Percentiles rank a stretch among this genome's conserved stretches.
These are phyloP conservation scores for Lepidium didymum DNA, from an alignment of 345 rosid genomes.

Conservation along the genomic window DNA sequence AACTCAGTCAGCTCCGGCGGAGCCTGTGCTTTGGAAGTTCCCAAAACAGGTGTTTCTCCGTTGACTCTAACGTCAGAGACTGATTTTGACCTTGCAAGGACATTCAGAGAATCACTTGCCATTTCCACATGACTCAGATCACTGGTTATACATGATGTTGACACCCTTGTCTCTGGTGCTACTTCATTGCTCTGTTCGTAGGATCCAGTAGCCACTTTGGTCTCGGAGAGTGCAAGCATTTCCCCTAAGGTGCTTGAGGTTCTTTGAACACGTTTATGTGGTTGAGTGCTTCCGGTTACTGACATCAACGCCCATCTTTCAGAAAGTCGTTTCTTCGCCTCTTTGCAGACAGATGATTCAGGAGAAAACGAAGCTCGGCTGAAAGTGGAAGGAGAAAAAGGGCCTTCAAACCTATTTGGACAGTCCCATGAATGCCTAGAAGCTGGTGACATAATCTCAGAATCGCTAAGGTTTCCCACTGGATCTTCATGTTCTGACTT, in stretches of 20 bases:
- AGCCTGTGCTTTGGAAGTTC: conserved; percentile 32
- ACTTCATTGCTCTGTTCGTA: conserved; percentile 33
- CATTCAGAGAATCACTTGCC: conserved; percentile 39
- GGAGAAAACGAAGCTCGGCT: conserved; percentile 81
- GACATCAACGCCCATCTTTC: conserved; percentile 98
- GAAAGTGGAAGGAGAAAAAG: conserved; percentile 58
- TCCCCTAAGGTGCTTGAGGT: conserved; percentile 91
- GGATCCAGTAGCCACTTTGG: conserved; percentile 39
- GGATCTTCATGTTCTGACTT: conserved; percentile 66
- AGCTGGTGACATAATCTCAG: conserved; percentile 70
- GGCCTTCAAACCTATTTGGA: conserved; percentile 66
- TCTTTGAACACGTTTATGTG: conserved; percentile 47
- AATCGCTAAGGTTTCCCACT: conserved; percentile 69
- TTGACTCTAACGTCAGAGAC: conserved; percentile 48
- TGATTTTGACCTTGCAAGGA: conserved; percentile 69
- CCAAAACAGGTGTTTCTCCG: conserved; percentile 40
- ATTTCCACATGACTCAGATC: conserved; percentile 42
- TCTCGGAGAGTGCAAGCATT: conserved; percentile 92
- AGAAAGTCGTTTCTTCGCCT: conserved; percentile 52
- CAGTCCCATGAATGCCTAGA: conserved; percentile 92
- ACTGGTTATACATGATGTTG: conserved; percentile 46
- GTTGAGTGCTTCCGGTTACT: conserved; percentile 44
- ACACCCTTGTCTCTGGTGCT: conserved; percentile 43
- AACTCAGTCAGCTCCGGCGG: conserved; percentile 47
- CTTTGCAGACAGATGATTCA: conserved; percentile 70